Conservation (phyloP, 2,329 filamentous ascomycete genomes). For the Allantophomopsis lycopodina region DNA sequence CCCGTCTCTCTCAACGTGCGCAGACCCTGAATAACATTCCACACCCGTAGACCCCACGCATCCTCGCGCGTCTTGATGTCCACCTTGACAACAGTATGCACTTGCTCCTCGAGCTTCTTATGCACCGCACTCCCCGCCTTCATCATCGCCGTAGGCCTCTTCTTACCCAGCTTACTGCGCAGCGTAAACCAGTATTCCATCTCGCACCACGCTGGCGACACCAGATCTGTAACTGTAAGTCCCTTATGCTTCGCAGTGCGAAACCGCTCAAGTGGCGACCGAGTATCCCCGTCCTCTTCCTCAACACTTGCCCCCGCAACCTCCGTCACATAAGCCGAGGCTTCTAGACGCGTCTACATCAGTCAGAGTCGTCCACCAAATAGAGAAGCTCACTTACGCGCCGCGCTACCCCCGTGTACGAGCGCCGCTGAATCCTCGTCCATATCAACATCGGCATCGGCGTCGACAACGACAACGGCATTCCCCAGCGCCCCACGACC, state of each 20-base stretch:
- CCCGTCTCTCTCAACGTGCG: slow-evolving; percentile 59
- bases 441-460: too few species aligned
- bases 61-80: slow-evolving; percentile 67
- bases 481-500: too few species aligned
- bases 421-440: too few species aligned
- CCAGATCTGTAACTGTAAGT: slow-evolving; percentile 76
- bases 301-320: background rate
- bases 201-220: slow-evolving; percentile 90
- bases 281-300: slow-evolving; percentile 23
- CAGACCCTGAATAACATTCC: slow-evolving; percentile 83
- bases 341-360: slow-evolving; percentile 44
- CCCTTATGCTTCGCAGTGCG: slow-evolving; percentile 64
- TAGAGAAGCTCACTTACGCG: too few species aligned
- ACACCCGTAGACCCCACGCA: slow-evolving; percentile 66
- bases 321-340: background rate
- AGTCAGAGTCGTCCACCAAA: slow-evolving; percentile 36
- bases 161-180: slow-evolving; percentile 55
- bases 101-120: slow-evolving; percentile 69
- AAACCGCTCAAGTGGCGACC: slow-evolving; percentile 63
- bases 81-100: slow-evolving; percentile 65
- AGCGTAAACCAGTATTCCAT: slow-evolving; percentile 85
- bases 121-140: slow-evolving; percentile 69
- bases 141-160: slow-evolving; percentile 71
- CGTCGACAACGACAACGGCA: too few species aligned
- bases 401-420: too few species aligned